Evolutionary conservation across 208 protist species (phyloP).

Genomic region (Acanthamoeba triangularis): DNA sequence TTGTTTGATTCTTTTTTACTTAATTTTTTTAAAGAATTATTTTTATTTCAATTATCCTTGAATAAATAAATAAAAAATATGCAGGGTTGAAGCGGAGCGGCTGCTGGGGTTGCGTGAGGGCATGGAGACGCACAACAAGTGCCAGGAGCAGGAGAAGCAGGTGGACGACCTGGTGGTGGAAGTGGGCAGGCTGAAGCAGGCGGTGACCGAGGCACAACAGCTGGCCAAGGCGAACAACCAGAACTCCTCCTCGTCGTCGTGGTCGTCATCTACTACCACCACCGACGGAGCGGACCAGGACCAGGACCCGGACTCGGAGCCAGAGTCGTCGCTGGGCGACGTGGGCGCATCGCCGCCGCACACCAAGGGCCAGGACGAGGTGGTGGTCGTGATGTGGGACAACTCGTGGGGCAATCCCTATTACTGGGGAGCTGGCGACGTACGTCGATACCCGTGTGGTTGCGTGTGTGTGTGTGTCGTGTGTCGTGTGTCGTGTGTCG

Average conservation of each 20-base stretch:
- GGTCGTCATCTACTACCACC: no score
- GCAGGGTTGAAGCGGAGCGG: neutral
- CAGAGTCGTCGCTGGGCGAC: neutral
- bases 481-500: no score
- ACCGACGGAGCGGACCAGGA: neutral
- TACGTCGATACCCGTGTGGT: neutral
- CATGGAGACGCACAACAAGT: neutral
- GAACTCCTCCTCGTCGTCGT: no score
- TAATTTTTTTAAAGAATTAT: neutral
- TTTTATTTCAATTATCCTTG: neutral
- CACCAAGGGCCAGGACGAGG: slow-evolving; percentile 28
- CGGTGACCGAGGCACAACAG: neutral
- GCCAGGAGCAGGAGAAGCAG: slow-evolving; percentile 6
- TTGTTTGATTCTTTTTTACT: neutral
- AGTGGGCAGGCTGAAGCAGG: neutral
- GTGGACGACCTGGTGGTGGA: neutral
- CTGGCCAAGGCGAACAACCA: no score
- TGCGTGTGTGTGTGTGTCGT: no score
- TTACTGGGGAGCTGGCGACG: slow-evolving; percentile 46
- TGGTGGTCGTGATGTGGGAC: slow-evolving; percentile 54
- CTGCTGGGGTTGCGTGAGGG: neutral
- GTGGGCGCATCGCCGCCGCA: neutral
- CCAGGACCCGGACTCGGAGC: no score
- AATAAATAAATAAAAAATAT: neutral
- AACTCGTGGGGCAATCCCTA: slow-evolving; percentile 71